Evolutionary conservation across 2,329 filamentous ascomycete species (phyloP).

Genomic region (Fusarium denticulatum): DNA sequence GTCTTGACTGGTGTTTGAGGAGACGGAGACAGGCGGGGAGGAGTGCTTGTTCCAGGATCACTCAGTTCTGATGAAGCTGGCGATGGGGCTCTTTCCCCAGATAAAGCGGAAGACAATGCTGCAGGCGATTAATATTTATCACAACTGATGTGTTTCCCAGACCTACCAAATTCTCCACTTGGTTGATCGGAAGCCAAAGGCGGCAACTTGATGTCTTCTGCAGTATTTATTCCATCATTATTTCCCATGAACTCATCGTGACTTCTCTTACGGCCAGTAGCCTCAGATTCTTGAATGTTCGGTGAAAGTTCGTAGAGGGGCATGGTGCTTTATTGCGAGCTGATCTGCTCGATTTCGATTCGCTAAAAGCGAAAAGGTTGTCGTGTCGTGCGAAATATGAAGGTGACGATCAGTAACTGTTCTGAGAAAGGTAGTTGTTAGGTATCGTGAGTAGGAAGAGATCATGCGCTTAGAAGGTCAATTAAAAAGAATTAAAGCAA

Average conservation of each 20-base stretch:
- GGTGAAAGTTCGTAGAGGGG: slow-evolving; percentile 59
- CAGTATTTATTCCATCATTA: slow-evolving; percentile 39
- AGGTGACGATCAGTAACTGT: neutral
- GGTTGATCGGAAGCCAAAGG: slow-evolving; percentile 23
- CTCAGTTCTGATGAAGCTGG: slow-evolving; percentile 50
- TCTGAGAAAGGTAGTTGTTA: slow-evolving; percentile 4
- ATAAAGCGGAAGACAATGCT: slow-evolving; percentile 41
- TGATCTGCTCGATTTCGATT: neutral
- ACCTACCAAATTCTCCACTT: slow-evolving; percentile 41
- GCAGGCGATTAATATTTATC: slow-evolving; percentile 20
- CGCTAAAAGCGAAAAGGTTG: neutral
- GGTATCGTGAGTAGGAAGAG: slow-evolving; percentile 7
- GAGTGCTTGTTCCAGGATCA: slow-evolving; percentile 55
- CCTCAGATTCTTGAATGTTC: slow-evolving; percentile 59
- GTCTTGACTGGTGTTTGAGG: slow-evolving; percentile 47
- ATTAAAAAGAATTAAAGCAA: neutral
- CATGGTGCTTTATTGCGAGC: slow-evolving; percentile 48
- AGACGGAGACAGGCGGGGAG: slow-evolving; percentile 50
- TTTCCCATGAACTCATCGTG: slow-evolving; percentile 57
- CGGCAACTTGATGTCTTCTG: slow-evolving; percentile 32
- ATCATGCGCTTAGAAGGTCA: slow-evolving; percentile 21
- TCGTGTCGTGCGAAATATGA: neutral
- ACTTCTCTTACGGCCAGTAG: slow-evolving; percentile 55
- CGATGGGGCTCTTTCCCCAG: slow-evolving; percentile 43
- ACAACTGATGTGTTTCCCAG: too few species aligned